These are phyloP conservation scores for Fusarium sp. DNA, from an alignment of 2,329 filamentous ascomycete species.

Conservation along the genomic window DNA sequence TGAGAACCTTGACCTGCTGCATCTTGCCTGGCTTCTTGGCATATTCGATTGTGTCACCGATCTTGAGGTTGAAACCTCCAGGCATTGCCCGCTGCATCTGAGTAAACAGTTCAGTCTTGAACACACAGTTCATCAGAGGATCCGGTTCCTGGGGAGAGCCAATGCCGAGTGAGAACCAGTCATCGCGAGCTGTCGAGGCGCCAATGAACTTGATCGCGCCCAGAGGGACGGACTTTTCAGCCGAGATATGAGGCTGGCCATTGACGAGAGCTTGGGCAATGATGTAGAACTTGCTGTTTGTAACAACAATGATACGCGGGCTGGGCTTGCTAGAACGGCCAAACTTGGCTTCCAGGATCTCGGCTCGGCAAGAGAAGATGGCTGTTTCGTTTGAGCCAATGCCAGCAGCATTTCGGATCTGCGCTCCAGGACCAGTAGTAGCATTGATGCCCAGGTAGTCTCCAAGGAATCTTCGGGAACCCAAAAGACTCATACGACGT, in stretches of 20 bases:
- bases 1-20: slow-evolving; percentile 87
- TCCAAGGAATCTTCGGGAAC: slow-evolving; percentile 91
- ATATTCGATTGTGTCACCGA: slow-evolving; percentile 89
- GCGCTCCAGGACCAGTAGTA: slow-evolving; percentile 79
- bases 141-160: slow-evolving; percentile 93
- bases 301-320: slow-evolving; percentile 86
- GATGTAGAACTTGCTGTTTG: slow-evolving; percentile 88
- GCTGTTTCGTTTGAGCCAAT: slow-evolving; percentile 79
- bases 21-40: slow-evolving; percentile 98
- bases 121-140: slow-evolving; percentile 90
- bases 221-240: slow-evolving; percentile 85
- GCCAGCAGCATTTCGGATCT: slow-evolving; percentile 80
- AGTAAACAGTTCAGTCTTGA: slow-evolving; percentile 98
- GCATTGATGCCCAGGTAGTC: slow-evolving; percentile 95
- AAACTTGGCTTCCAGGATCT: slow-evolving; percentile 93
- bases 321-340: slow-evolving; percentile 95
- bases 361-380: slow-evolving; percentile 91
- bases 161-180: slow-evolving; percentile 95
- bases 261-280: slow-evolving; percentile 87
- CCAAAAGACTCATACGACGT: slow-evolving; percentile 88
- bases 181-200: slow-evolving; percentile 84
- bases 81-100: slow-evolving; percentile 86
- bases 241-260: slow-evolving; percentile 81
- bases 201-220: slow-evolving; percentile 91
- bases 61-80: slow-evolving; percentile 83